Base-by-base conservation (phyloP, 139 green algal species). In the Chlamydomonas sp. region DNA sequence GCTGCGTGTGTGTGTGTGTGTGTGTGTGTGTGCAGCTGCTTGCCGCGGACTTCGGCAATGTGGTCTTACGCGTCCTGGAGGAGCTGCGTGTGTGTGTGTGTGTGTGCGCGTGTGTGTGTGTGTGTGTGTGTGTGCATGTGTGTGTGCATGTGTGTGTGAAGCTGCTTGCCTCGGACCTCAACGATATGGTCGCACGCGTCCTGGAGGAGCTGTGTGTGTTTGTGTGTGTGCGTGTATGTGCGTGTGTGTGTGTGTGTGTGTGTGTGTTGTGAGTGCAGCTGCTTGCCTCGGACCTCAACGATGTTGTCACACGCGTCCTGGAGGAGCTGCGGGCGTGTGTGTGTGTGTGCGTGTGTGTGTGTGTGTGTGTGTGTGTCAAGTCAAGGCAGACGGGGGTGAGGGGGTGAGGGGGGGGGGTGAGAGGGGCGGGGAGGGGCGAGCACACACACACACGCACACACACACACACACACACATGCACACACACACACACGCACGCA, bases 251-350 rank as follows among this genome's bases (percentile, higher is more conserved):
- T n/a, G n/a, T n/a, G n/a, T n/a, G n/a, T n/a, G n/a, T n/a, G n/a
- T n/a, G n/a, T n/a, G n/a, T n/a, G n/a, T n/a, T n/a, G n/a, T n/a
- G n/a, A n/a, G 71, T 91, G 76, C 62, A 93, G 78, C 75, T 80
- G 76, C n/a, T 57, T 33, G 35, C 74, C 77, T 13, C 86, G 88
- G 4, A 86, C 76, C 76, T 54, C 43, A 54, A 54, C 16, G 16
- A 54, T 16, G 43, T 54, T 13, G 43, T 54, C 43, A 16, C 43
- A 54, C 13, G 43, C 43, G 13, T 54, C 13, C 13, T 50, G 13
- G n/a, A 28, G 3, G 29, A 31, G 6, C 3, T n/a, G 3, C n/a
- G 58, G 58, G 20, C 20, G 29, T 26, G 54, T 63, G 54, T 26
- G 54, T 26, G 54, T 26, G 54, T 63, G 54, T 35, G n/a, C 6